Evolutionary conservation across 1,284 basidiomycete genomes (phyloP).

Genomic region (Rhodotorula sp.): DNA sequence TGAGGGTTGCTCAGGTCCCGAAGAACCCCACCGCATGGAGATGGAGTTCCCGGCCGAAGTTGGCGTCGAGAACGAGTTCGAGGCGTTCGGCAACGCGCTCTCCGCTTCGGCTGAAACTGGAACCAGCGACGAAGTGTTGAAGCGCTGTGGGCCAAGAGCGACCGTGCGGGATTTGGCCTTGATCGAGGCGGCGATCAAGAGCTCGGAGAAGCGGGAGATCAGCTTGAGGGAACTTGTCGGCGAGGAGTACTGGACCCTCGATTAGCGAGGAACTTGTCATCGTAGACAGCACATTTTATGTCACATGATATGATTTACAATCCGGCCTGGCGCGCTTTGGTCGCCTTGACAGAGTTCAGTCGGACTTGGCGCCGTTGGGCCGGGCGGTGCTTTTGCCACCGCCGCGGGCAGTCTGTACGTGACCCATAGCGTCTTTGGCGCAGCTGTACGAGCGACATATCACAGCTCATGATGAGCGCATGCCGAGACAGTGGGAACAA

Average conservation of each 20-base stretch:
- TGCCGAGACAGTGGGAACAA: no score
- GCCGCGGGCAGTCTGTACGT: background rate
- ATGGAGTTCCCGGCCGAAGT: slow-evolving; percentile 15
- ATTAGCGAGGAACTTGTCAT: background rate
- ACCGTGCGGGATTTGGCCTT: slow-evolving; percentile 35
- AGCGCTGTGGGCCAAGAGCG: slow-evolving; percentile 36
- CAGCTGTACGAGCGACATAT: background rate
- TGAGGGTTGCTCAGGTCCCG: background rate
- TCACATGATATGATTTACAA: no score
- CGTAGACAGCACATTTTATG: background rate
- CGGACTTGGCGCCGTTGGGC: background rate
- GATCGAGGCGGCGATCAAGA: slow-evolving; percentile 36
- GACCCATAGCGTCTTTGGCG: slow-evolving; percentile 21
- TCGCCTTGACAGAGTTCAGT: background rate
- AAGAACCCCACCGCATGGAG: slow-evolving; percentile 4
- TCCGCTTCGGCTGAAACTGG: slow-evolving; percentile 3
- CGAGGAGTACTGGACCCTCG: slow-evolving; percentile 7
- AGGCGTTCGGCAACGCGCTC: slow-evolving; percentile 23
- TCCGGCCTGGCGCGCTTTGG: no score
- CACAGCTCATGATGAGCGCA: no score
- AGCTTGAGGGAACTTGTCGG: slow-evolving; percentile 20
- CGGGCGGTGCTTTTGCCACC: no score
- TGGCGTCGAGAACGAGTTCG: slow-evolving; percentile 35
- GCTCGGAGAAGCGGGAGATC: slow-evolving; percentile 9
- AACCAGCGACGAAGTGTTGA: slow-evolving; percentile 10